Conservation (phyloP, 306 rosid species). For the Dryas octopetala region DNA sequence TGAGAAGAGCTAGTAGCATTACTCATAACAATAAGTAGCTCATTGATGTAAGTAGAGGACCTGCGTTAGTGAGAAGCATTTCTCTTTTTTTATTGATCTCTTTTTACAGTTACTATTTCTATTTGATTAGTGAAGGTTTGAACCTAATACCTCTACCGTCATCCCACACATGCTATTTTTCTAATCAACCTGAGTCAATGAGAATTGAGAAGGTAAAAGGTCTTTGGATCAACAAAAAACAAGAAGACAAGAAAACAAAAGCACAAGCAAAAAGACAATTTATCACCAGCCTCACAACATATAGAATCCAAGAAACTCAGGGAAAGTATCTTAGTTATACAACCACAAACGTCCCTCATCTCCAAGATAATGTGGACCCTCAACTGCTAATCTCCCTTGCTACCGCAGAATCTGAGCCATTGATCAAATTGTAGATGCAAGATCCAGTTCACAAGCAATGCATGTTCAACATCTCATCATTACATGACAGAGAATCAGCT, state of each 20-base stretch:
- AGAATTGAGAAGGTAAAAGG: neutral
- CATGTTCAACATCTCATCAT: neutral
- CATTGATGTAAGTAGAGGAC: neutral
- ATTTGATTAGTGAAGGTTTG: too few relatives aligned
- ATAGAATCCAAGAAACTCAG: neutral
- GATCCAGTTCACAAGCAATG: neutral
- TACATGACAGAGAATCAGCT: neutral
- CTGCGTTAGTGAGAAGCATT: neutral
- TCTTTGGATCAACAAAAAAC: neutral
- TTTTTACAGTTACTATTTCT: neutral
- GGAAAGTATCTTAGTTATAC: neutral
- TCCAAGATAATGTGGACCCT: constrained; percentile 28
- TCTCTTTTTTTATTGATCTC: neutral
- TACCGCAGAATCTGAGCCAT: neutral
- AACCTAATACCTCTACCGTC: too few relatives aligned
- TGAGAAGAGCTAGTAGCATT: too few relatives aligned
- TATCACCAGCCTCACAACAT: neutral
- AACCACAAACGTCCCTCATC: constrained; percentile 27
- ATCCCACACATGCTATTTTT: neutral
- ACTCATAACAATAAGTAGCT: neutral
- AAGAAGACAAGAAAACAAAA: neutral
- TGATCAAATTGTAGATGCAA: neutral
- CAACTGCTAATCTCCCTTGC: neutral
- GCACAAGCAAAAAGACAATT: constrained; percentile 12
- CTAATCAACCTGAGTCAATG: neutral